Conservation (phyloP, 345 rosid genomes). For the Streptanthus diversifolius region DNA sequence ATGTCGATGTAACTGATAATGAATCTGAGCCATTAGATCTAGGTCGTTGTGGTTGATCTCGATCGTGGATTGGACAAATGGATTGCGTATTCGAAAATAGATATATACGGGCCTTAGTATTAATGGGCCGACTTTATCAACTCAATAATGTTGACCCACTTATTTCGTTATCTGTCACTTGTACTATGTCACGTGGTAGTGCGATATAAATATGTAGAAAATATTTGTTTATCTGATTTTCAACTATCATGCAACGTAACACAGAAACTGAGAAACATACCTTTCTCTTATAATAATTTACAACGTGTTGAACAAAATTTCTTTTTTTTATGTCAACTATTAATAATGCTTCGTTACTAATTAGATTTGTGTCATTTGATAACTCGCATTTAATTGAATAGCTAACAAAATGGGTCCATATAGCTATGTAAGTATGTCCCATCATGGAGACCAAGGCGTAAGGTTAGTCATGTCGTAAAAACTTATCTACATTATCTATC, state of each 20-base stretch:
- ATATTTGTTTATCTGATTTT: background rate
- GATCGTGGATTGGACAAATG: background rate
- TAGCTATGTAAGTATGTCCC: conserved; percentile 10
- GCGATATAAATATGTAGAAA: background rate
- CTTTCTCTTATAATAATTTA: background rate
- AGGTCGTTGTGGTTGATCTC: background rate
- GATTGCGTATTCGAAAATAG: background rate
- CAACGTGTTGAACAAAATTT: background rate
- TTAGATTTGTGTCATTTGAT: background rate
- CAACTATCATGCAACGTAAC: background rate
- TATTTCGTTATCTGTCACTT: background rate
- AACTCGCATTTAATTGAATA: conserved; percentile 1
- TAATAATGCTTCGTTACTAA: background rate
- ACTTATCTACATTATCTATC: background rate
- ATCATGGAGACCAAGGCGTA: conserved; percentile 23
- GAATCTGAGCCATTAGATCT: background rate
- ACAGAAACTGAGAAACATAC: background rate
- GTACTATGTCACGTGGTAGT: background rate
- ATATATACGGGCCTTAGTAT: background rate
- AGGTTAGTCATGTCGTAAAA: conserved; percentile 6
- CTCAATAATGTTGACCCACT: background rate
- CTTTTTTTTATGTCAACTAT: background rate
- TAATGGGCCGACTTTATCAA: background rate
- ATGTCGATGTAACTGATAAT: background rate
- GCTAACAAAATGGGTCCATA: conserved; percentile 21